These are phyloP conservation scores for Nannochloris sp. DNA, from an alignment of 139 green algal species.

Conservation along the genomic window DNA sequence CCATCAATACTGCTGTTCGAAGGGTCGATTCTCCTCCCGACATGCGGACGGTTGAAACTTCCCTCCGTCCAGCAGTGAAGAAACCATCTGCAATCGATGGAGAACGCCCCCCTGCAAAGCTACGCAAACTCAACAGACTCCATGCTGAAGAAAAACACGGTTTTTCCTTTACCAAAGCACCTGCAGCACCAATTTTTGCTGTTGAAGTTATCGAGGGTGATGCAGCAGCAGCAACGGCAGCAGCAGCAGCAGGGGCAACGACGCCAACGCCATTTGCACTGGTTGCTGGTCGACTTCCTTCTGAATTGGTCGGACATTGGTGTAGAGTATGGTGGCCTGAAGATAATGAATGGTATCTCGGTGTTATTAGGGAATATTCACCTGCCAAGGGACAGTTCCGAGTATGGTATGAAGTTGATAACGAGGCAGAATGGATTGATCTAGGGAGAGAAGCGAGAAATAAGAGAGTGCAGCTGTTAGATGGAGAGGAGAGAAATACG, in stretches of 20 bases:
- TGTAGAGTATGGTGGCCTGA: conserved; percentile 55
- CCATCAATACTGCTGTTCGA: no score
- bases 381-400: conserved; percentile 23
- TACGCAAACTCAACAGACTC: no score
- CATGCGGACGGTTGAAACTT: no score
- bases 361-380: conserved; percentile 41
- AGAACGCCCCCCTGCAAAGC: no score
- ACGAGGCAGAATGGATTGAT: conserved; percentile 39
- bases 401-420: conserved; percentile 60
- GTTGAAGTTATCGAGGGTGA: no score
- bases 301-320: not conserved
- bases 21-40: no score
- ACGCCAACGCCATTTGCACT: not conserved
- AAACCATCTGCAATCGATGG: no score
- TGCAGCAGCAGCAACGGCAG: not conserved
- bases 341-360: conserved; percentile 67
- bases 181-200: conserved; percentile 47
- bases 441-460: conserved; percentile 30
- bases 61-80: no score
- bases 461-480: conserved; percentile 51
- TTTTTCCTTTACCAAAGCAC: no score
- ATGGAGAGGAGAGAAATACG: conserved; percentile 5
- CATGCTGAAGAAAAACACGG: no score
- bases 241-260: not conserved
- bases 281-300: not conserved